Conservation (phyloP, 345 rosid species). For the Arabidopsis suecica region DNA sequence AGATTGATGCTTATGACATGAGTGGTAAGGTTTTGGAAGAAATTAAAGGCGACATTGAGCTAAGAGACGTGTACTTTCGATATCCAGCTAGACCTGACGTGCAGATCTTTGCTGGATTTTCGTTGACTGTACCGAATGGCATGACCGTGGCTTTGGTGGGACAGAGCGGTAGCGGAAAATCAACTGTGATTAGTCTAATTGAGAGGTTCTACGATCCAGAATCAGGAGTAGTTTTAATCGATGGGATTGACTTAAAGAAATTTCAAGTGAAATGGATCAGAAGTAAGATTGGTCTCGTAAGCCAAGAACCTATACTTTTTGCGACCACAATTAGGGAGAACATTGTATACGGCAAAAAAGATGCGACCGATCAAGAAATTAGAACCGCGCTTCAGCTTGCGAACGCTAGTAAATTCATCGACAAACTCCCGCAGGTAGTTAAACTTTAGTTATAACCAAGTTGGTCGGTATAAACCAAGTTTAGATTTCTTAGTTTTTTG, state of each 20-base stretch:
- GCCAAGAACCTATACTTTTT: slow-evolving; percentile 50
- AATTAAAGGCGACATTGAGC: slow-evolving; percentile 44
- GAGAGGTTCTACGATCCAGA: slow-evolving; percentile 55
- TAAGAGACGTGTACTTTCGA: slow-evolving; percentile 42
- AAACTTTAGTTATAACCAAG: background rate
- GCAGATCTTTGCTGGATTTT: slow-evolving; percentile 48
- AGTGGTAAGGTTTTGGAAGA: slow-evolving; percentile 38
- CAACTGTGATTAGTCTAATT: slow-evolving; percentile 49
- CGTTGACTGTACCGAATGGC: slow-evolving; percentile 42
- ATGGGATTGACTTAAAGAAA: slow-evolving; percentile 44
- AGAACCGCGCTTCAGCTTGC: background rate
- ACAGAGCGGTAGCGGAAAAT: slow-evolving; percentile 56
- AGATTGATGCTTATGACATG: slow-evolving; percentile 43
- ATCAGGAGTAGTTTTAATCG: slow-evolving; percentile 46
- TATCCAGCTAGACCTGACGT: slow-evolving; percentile 52
- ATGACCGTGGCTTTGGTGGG: slow-evolving; percentile 51
- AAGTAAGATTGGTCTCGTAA: slow-evolving; percentile 47
- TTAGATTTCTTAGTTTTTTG: slow-evolving; percentile 19
- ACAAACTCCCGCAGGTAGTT: background rate
- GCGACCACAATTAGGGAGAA: slow-evolving; percentile 44
- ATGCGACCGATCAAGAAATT: background rate
- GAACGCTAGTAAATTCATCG: background rate
- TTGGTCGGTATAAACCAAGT: background rate
- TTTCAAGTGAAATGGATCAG: slow-evolving; percentile 15
- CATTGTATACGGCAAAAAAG: slow-evolving; percentile 36